These are phyloP conservation scores for Coprinopsis marcescibilis DNA, from an alignment of 768 basidiomycete genomes.

Conservation along the genomic window DNA sequence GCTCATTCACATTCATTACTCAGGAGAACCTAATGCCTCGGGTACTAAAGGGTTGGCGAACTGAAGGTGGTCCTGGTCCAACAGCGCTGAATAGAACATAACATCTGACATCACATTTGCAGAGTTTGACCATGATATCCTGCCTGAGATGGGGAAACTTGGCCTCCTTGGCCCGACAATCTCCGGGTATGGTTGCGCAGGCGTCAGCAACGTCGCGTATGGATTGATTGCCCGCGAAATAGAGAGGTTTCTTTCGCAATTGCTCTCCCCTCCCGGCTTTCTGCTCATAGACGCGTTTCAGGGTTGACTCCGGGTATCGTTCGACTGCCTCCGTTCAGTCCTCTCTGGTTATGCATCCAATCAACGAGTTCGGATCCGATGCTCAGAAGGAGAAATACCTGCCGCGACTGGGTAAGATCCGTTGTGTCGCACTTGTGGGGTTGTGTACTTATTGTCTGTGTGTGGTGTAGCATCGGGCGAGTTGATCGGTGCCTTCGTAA, in stretches of 20 bases:
- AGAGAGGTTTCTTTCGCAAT: constrained; percentile 52
- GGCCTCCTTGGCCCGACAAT: constrained; percentile 93
- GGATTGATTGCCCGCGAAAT: constrained; percentile 92
- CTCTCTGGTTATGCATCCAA: constrained; percentile 94
- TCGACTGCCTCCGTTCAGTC: constrained; percentile 94
- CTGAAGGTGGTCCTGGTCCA: constrained; percentile 54
- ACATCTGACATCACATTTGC: neutral
- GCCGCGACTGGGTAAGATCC: constrained; percentile 64
- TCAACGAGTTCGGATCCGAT: constrained; percentile 82
- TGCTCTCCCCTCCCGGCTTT: neutral
- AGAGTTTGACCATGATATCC: constrained; percentile 74
- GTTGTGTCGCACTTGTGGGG: no score
- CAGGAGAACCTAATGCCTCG: constrained; percentile 84
- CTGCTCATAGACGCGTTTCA: constrained; percentile 22
- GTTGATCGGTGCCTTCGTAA: constrained; percentile 86
- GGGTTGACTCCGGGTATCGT: constrained; percentile 95
- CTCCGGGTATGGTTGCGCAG: constrained; percentile 89
- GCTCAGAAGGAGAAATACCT: constrained; percentile 90
- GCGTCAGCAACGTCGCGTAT: constrained; percentile 86
- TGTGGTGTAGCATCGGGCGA: constrained; percentile 65
- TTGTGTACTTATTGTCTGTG: neutral
- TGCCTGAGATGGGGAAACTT: constrained; percentile 89
- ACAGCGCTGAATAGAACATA: neutral
- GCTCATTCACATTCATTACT: neutral
- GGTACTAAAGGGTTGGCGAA: constrained; percentile 83